Conservation (phyloP, 169 alveolate species). For the Ichthyophthirius multifiliis region DNA sequence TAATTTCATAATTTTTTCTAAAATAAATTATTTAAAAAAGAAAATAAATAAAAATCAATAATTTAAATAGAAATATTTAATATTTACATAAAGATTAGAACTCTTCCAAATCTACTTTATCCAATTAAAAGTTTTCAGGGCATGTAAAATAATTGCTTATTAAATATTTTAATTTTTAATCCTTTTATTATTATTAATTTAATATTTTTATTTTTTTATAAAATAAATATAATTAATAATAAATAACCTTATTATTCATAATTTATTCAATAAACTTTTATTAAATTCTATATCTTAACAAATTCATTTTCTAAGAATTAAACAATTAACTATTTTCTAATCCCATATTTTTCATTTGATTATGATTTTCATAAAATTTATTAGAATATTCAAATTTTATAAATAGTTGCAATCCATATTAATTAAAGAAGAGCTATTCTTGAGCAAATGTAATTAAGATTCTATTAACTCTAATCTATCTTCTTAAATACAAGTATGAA, state of each 20-base stretch:
- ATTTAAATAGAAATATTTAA: neutral
- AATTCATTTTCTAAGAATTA: neutral
- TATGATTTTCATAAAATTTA: neutral
- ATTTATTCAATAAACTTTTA: neutral
- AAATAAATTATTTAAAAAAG: neutral
- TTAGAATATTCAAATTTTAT: neutral
- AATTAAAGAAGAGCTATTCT: neutral
- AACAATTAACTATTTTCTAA: neutral
- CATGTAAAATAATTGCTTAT: neutral
- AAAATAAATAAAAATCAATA: no score
- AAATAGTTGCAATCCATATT: slow-evolving; percentile 5
- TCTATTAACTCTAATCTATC: neutral
- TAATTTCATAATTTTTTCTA: neutral
- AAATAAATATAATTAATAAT: neutral
- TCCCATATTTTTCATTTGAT: neutral
- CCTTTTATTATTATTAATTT: neutral
- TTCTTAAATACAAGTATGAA: neutral
- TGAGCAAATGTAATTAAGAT: neutral
- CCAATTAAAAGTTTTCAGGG: neutral
- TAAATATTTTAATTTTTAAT: neutral
- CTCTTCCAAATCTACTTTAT: neutral
- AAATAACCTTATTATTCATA: neutral
- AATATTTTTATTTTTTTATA: no score
- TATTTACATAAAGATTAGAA: neutral
- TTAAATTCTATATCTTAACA: neutral